Conservation (phyloP, 2,329 filamentous ascomycete species). For the Diplodia sapinea region DNA sequence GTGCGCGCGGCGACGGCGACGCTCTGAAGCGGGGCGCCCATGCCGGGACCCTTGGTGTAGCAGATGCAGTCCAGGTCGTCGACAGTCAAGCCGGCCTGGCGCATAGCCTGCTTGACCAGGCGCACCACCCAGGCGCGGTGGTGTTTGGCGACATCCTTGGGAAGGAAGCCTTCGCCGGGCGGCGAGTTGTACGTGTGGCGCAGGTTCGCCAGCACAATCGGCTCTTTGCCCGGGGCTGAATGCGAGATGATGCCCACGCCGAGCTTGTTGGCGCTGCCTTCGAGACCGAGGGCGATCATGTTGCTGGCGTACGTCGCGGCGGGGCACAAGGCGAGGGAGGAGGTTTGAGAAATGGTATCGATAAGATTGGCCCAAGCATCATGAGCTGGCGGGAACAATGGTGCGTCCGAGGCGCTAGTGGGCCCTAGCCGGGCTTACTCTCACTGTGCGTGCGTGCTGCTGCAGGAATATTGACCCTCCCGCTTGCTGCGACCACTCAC, state of each 20-base stretch:
- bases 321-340: background rate
- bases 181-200: constrained; percentile 92
- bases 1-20: constrained; percentile 86
- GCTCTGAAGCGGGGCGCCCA: constrained; percentile 89
- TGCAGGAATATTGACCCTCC: constrained; percentile 22
- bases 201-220: constrained; percentile 82
- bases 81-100: constrained; percentile 61
- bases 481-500: constrained; percentile 7
- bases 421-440: constrained; percentile 16
- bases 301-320: constrained; percentile 32
- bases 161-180: constrained; percentile 91
- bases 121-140: constrained; percentile 84
- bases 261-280: constrained; percentile 97
- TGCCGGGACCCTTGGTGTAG: constrained; percentile 94
- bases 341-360: background rate
- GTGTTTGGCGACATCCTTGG: constrained; percentile 93
- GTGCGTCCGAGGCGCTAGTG: constrained; percentile 17
- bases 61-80: constrained; percentile 86
- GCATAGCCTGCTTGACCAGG: constrained; percentile 79
- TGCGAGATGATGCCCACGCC: constrained; percentile 92
- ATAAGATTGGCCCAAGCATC: background rate
- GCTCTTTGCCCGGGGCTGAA: constrained; percentile 54
- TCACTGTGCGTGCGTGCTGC: constrained; percentile 13
- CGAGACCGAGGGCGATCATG: constrained; percentile 75
- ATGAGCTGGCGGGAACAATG: constrained; percentile 2